phyloP scores from a whole-genome alignment of 2,329 filamentous ascomycete genomes.

The Bipolaris cookei region DNA sequence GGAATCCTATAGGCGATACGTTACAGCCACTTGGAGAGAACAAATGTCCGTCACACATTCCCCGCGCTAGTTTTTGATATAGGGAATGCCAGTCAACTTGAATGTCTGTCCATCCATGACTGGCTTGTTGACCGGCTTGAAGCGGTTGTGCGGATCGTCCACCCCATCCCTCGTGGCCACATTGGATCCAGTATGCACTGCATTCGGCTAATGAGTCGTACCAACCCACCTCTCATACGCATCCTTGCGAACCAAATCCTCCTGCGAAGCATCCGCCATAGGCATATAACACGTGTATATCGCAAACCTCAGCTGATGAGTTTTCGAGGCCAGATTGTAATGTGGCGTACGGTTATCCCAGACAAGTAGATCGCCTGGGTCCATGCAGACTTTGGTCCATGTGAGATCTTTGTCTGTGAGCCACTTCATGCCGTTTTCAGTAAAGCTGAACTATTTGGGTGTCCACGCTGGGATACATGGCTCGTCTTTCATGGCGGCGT shows the following conservation, averaged over 20 bases:
- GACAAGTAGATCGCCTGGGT: conserved; percentile 55
- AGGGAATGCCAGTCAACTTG: conserved; percentile 58
- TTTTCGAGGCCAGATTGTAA: conserved; percentile 43
- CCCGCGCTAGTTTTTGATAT: conserved; percentile 28
- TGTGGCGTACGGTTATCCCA: conserved; percentile 52
- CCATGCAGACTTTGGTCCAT: conserved; percentile 50
- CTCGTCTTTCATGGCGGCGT: conserved; percentile 31
- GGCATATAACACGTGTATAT: conserved; percentile 50
- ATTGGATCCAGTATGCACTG: conserved; percentile 42
- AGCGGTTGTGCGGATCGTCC: conserved; percentile 45
- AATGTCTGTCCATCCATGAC: conserved; percentile 52
- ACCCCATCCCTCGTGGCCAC: conserved; percentile 41
- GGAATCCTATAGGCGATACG: too few relatives aligned
- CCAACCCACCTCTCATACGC: conserved; percentile 22
- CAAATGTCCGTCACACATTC: background rate
- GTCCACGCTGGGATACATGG: conserved; percentile 40
- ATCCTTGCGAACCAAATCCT: conserved; percentile 41
- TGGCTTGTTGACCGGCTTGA: conserved; percentile 51
- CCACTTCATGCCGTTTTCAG: conserved; percentile 49
- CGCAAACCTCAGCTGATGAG: conserved; percentile 36
- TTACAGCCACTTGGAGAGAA: too few relatives aligned
- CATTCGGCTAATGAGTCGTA: conserved; percentile 48
- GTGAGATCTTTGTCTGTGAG: conserved; percentile 50
- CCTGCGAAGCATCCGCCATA: conserved; percentile 42
- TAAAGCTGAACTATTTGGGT: conserved; percentile 46